Evolutionary conservation across 2,329 filamentous ascomycete genomes (phyloP), one percentile per base, ranked within the genome.

Genomic region (Nemania serpens): DNA sequence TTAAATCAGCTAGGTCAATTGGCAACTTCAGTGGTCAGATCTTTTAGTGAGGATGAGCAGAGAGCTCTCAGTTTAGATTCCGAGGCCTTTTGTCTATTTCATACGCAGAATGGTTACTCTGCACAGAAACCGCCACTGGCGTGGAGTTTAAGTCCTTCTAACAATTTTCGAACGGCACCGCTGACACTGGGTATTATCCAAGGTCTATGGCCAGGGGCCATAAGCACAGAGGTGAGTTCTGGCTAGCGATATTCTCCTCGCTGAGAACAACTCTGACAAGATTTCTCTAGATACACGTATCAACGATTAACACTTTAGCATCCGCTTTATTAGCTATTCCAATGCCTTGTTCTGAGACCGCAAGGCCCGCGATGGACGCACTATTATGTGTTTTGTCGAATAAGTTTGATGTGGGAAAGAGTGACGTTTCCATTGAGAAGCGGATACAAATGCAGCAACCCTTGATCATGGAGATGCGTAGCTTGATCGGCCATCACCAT

Each of bases 141-240:
- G 10, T 39, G 17, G 33, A 33, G 11, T 12, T 22, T 70, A 13
- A 73, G 68, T 43, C 55, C 62, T 12, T n/a, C 61, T 0, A 64
- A 69, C 29, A 50, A 66, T 10, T 70, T 65, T 43, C 68, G 70
- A 20, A 69, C 68, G 18, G 69, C 67, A 33, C 71, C 72, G n/a
- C 62, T 75, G 43, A 65, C 68, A 10, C 65, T 74, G 63, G 72
- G 73, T 29, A 64, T 75, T 17, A 57, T 73, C 2, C 66, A 73
- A 55, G 72, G 71, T 22, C 64, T 75, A 29, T 66, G 69, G 53
- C 70, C 71, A 7, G 58, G 45, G 12, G 69, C 65, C 25, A 61
- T 75, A 48, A 41, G 34, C 12, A 36, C 53, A 20, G 42, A 62
- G 20, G 71, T 74, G 63, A 69, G 71, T 64, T 25, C 20, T 29